A percentile compares a stretch with the other conserved stretches of the same genome.
These are phyloP conservation scores for Xylaria flabelliformis DNA, from an alignment of 495 filamentous ascomycete species.

Conservation along the genomic window DNA sequence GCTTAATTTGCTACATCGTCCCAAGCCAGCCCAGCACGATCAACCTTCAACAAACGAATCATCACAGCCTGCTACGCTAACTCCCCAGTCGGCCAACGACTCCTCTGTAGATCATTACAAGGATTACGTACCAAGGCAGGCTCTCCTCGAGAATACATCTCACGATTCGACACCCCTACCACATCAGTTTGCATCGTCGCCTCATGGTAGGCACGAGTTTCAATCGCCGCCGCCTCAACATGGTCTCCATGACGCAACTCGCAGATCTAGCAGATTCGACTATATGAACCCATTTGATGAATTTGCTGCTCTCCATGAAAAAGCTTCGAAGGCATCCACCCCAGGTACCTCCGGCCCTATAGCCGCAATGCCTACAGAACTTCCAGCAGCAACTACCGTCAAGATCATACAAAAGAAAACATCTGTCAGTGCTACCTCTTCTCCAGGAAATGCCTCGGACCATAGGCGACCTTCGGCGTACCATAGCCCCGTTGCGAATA, in stretches of 20 bases:
- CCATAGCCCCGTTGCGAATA: constrained; percentile 46
- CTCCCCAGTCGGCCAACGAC: constrained; percentile 46
- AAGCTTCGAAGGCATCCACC: constrained; percentile 51
- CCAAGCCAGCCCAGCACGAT: constrained; percentile 60
- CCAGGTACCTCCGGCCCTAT: constrained; percentile 41
- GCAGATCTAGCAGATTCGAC: constrained; percentile 35
- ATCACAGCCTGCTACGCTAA: constrained; percentile 48
- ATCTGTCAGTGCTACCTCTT: constrained; percentile 37
- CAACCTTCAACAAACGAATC: constrained; percentile 45
- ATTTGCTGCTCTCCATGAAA: constrained; percentile 39
- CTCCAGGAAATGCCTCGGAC: constrained; percentile 41
- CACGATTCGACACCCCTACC: constrained; percentile 33
- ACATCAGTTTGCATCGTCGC: constrained; percentile 38
- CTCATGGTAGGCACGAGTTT: constrained; percentile 46
- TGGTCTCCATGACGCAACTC: constrained; percentile 41
- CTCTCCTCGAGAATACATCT: constrained; percentile 25
- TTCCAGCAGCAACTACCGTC: constrained; percentile 36
- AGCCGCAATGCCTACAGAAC: constrained; percentile 34
- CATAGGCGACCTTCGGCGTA: constrained; percentile 49
- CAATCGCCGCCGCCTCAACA: constrained; percentile 49
- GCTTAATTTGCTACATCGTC: constrained; percentile 58
- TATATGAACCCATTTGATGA: constrained; percentile 45
- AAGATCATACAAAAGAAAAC: constrained; percentile 49
- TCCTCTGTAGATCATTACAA: constrained; percentile 34
- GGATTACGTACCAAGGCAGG: constrained; percentile 34